Evolutionary conservation across 2,329 filamentous ascomycete species (phyloP).

Genomic region (Camptophora hylomeconis): DNA sequence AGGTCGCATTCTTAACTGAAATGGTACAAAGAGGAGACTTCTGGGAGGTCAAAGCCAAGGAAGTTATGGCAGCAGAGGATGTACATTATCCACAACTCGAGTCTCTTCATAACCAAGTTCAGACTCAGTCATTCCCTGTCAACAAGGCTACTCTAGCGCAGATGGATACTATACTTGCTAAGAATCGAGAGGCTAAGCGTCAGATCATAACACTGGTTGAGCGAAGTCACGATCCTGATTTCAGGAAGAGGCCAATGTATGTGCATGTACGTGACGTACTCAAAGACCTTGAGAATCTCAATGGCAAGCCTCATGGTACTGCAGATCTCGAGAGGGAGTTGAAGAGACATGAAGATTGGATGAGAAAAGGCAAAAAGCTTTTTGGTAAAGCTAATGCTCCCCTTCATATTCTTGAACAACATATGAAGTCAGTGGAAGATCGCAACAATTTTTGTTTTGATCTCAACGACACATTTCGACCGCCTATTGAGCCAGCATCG

Average conservation of each 20-base stretch:
- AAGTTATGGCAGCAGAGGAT: slow-evolving; percentile 80
- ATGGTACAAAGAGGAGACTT: slow-evolving; percentile 64
- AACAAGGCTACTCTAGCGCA: slow-evolving; percentile 64
- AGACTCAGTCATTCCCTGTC: slow-evolving; percentile 52
- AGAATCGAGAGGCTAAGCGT: slow-evolving; percentile 86
- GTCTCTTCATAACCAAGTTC: slow-evolving; percentile 73
- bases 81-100: slow-evolving; percentile 93
- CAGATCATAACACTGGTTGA: slow-evolving; percentile 74
- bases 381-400: slow-evolving; percentile 98
- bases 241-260: slow-evolving; percentile 72
- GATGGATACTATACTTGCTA: slow-evolving; percentile 86
- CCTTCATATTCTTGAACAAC: slow-evolving; percentile 83
- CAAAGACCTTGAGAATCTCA: slow-evolving; percentile 73
- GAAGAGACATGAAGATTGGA: slow-evolving; percentile 96
- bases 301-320: slow-evolving; percentile 83
- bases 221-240: slow-evolving; percentile 60
- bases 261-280: slow-evolving; percentile 81
- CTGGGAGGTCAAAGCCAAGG: slow-evolving; percentile 88
- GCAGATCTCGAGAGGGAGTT: slow-evolving; percentile 89
- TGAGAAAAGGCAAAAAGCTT: slow-evolving; percentile 92
- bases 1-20: slow-evolving; percentile 62
- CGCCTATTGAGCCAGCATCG: slow-evolving; percentile 84
- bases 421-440: slow-evolving; percentile 86
- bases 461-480: slow-evolving; percentile 70
- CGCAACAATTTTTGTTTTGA: slow-evolving; percentile 89